Evolutionary conservation across 257 asterid genomes (phyloP).

Genomic region (Gynochthodes officinalis): DNA sequence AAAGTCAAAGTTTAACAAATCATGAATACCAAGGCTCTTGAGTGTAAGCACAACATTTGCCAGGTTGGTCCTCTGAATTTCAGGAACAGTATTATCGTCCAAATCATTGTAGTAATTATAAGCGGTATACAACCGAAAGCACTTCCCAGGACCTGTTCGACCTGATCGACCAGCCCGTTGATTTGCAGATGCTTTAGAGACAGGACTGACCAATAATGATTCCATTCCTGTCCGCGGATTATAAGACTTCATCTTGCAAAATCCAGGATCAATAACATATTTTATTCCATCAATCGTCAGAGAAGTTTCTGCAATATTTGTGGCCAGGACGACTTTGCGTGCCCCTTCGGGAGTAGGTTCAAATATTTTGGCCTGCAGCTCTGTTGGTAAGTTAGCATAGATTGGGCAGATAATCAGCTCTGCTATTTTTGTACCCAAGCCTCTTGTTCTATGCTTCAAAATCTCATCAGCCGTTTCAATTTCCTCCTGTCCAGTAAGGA

Average conservation of each 20-base stretch:
- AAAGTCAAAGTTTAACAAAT: conserved; percentile 82
- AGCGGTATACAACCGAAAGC: conserved; percentile 83
- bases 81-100: conserved; percentile 92
- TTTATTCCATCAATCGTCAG: conserved; percentile 95
- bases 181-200: conserved; percentile 93
- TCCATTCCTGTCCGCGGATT: conserved; percentile 96
- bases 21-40: conserved; percentile 93
- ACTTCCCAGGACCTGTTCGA: conserved; percentile 93
- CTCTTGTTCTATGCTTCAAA: conserved; percentile 37
- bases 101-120: conserved; percentile 67
- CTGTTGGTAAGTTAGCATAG: conserved; percentile 43
- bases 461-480: conserved; percentile 45
- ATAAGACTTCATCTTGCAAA: conserved; percentile 86
- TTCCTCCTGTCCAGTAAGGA: conserved; percentile 61
- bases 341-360: conserved; percentile 49
- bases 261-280: conserved; percentile 94
- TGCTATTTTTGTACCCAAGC: conserved; percentile 45
- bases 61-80: conserved; percentile 89
- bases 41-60: conserved; percentile 85
- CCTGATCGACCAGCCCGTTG: conserved; percentile 99
- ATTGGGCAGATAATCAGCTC: conserved; percentile 47
- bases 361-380: conserved; percentile 42
- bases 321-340: conserved; percentile 44
- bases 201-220: conserved; percentile 66
- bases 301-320: conserved; percentile 71